Base-by-base conservation (phyloP, 352 stramenopile genomes). In the Phytophthora pseudosyringae region DNA sequence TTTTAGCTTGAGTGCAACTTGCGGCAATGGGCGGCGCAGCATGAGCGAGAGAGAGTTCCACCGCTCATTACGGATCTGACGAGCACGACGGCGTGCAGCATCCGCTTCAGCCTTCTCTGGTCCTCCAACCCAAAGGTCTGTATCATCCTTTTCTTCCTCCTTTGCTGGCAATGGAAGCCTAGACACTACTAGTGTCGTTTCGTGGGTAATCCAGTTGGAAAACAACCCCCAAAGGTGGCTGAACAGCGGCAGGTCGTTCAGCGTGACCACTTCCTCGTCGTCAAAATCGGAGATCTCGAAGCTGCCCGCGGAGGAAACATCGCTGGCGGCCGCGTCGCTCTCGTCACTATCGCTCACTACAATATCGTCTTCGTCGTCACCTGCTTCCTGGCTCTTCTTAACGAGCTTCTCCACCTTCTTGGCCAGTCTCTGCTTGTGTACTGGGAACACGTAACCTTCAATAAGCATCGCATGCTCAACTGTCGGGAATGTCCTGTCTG, bases 381-480 rank as follows among this genome's bases (percentile, higher is more conserved):
- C 47, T 25, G 73, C 46, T 35, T 70, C 69, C 39, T 82, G 67
- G 8, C 80, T 72, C 15, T 80, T 78, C 39, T 73, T 76, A 26
- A 87, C 64, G 47, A 86, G 31, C 3, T 73, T 74, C 43, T 91
- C 81, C 28, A 95, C 75, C 54, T 89, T 90, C 43, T 90, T 92
- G 5, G 85, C 87, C 18, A 91, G 40, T 55, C 78, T 80, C 25
- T 82, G 57, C 63, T 95, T 95, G 72, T 95, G 88, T 39, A 78
- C 73, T 29, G 88, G 88, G 49, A 95, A 95, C 44, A 94, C 74
- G 53, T 92, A 94, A 40, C 88, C 88, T 57, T 95, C 88, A 33
- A 95, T 94, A 16, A 90, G 69, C 44, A 88, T 77, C 1, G 85
- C 82, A 25, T 95, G 81, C 21, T 78, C 50, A 5, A 66, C 59